A percentile compares a stretch with the other conserved stretches of the same genome.
Conservation (phyloP, 441 rosid genomes). For the Omphalea diandra region DNA sequence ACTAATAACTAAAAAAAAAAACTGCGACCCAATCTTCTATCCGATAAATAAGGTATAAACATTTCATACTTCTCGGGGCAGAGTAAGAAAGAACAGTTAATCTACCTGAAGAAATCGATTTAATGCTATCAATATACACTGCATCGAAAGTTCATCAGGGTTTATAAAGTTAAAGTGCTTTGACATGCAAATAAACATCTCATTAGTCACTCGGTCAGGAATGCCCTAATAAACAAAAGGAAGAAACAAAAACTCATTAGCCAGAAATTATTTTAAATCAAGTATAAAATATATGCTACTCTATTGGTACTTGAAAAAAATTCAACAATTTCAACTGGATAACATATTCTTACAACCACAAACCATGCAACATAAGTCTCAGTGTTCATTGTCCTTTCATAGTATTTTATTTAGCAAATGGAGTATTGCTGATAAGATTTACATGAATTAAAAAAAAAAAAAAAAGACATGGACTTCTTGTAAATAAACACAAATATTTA, state of each 20-base stretch:
- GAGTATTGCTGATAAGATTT: neutral
- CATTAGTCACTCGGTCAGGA: conserved; percentile 85
- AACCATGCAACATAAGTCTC: neutral
- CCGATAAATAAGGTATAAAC: neutral
- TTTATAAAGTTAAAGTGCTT: conserved; percentile 90
- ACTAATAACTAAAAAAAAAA: too few species aligned
- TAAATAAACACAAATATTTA: neutral
- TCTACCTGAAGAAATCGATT: conserved; percentile 92
- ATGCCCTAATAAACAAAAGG: conserved; percentile 52
- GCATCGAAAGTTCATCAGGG: conserved; percentile 96
- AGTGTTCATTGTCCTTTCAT: neutral
- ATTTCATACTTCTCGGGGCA: neutral
- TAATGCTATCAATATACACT: conserved; percentile 83
- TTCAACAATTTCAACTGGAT: neutral
- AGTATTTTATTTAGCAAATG: neutral
- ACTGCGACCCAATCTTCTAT: neutral
- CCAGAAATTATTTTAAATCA: neutral
- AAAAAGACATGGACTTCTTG: neutral
- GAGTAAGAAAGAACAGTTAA: neutral
- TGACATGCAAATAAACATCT: conserved; percentile 97
- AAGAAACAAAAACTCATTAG: conserved; percentile 2
- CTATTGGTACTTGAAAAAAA: neutral
- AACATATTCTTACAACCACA: too few species aligned
- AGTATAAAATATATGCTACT: neutral
- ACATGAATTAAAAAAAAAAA: neutral